Evolutionary conservation across 2,329 filamentous ascomycete genomes (phyloP).

Genomic region (Diaporthe citri): DNA sequence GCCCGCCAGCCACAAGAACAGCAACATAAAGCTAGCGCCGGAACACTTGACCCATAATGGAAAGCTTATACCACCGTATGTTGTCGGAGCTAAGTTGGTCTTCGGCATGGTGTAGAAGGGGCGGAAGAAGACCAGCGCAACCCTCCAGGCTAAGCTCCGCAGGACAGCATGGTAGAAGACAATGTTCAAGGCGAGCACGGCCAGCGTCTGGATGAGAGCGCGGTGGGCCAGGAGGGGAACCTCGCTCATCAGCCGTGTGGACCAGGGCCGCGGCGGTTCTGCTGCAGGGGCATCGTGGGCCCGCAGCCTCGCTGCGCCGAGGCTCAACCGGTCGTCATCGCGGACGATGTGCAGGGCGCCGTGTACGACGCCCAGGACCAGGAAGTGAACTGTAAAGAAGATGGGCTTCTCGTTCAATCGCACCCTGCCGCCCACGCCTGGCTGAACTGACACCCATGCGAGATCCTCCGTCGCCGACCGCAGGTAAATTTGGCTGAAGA

Average conservation of each 20-base stretch:
- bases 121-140: conserved; percentile 77
- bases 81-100: conserved; percentile 72
- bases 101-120: conserved; percentile 82
- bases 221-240: conserved; percentile 55
- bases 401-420: conserved; percentile 88
- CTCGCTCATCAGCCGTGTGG: conserved; percentile 53
- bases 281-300: conserved; percentile 39
- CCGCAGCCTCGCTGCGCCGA: conserved; percentile 52
- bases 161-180: conserved; percentile 59
- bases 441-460: conserved; percentile 80
- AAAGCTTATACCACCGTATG: conserved; percentile 51
- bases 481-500: conserved; percentile 86
- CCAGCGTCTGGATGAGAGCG: conserved; percentile 55
- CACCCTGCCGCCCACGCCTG: conserved; percentile 77
- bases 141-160: conserved; percentile 74
- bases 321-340: conserved; percentile 78
- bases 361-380: conserved; percentile 78
- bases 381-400: conserved; percentile 79
- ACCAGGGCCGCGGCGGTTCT: conserved; percentile 46
- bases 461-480: conserved; percentile 74
- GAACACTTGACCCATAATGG: conserved; percentile 58
- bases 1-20: conserved; percentile 80
- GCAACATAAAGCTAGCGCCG: conserved; percentile 74
- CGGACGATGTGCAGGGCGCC: conserved; percentile 76
- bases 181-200: conserved; percentile 71